Percentiles rank a stretch among this genome's conserved stretches.
phyloP scores from a whole-genome alignment of 495 filamentous ascomycete genomes.

The Aspergillus diversus region DNA sequence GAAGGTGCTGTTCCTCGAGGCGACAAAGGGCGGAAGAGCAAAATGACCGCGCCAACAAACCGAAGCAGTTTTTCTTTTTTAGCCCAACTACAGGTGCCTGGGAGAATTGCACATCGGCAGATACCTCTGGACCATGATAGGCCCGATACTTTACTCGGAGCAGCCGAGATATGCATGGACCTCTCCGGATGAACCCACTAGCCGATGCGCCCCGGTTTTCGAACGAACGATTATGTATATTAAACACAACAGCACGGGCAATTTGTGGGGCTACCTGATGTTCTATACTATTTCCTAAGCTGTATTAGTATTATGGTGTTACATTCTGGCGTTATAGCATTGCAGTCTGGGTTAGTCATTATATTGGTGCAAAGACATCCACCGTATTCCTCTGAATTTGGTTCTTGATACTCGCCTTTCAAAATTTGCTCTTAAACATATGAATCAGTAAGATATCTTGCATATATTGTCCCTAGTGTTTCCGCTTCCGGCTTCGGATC shows the following conservation, averaged over 20 bases:
- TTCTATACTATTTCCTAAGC: slow-evolving; percentile 15
- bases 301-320: slow-evolving; percentile 29
- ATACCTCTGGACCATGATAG: background rate
- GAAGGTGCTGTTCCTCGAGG: slow-evolving; percentile 90
- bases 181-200: background rate
- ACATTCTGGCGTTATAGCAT: slow-evolving; percentile 35
- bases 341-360: slow-evolving; percentile 33
- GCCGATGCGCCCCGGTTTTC: slow-evolving; percentile 1
- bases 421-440: background rate
- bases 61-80: background rate
- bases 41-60: slow-evolving; percentile 27
- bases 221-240: slow-evolving; percentile 33
- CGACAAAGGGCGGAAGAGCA: slow-evolving; percentile 66
- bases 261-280: slow-evolving; percentile 2
- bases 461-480: background rate
- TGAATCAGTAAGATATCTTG: background rate
- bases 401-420: background rate
- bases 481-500: background rate
- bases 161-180: background rate
- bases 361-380: slow-evolving; percentile 24
- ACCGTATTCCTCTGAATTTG: slow-evolving; percentile 5
- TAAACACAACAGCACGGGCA: slow-evolving; percentile 24
- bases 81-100: background rate
- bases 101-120: background rate
- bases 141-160: slow-evolving; percentile 4